A percentile compares a stretch with the other conserved stretches of the same genome.
Conservation (phyloP, 495 filamentous ascomycete genomes). For the Neurospora sp. region DNA sequence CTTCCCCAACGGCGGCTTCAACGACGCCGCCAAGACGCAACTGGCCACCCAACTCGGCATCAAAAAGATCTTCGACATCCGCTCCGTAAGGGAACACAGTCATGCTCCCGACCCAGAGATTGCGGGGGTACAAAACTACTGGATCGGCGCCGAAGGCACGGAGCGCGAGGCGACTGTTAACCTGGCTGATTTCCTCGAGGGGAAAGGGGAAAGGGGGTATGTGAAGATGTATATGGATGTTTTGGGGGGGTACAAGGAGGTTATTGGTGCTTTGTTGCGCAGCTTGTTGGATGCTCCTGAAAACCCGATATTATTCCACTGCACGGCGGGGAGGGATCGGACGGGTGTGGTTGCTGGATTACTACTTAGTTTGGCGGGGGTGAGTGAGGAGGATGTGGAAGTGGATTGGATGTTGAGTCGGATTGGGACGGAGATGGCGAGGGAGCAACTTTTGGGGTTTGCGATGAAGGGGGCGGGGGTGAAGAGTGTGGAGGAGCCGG, state of each 20-base stretch:
- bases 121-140: constrained; percentile 30
- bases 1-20: constrained; percentile 16
- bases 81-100: constrained; percentile 27
- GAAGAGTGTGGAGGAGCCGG: constrained; percentile 22
- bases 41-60: constrained; percentile 30
- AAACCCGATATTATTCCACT: constrained; percentile 33
- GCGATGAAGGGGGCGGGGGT: constrained; percentile 22
- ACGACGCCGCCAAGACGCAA: constrained; percentile 23
- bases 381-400: constrained; percentile 31
- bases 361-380: constrained; percentile 43
- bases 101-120: constrained; percentile 26
- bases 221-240: constrained; percentile 33
- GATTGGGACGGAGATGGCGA: constrained; percentile 35
- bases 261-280: constrained; percentile 27
- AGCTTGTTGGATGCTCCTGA: constrained; percentile 27
- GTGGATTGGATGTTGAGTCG: constrained; percentile 43
- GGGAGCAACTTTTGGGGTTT: constrained; percentile 30
- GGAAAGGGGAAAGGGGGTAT: constrained; percentile 30
- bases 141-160: constrained; percentile 15
- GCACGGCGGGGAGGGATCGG: constrained; percentile 55
- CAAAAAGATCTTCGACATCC: constrained; percentile 34
- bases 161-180: constrained; percentile 23
- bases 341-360: constrained; percentile 51
- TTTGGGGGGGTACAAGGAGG: constrained; percentile 23
- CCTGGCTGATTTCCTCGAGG: constrained; percentile 26